Base-by-base conservation (phyloP, 345 rosid genomes). In the Corchorus olitorius region DNA sequence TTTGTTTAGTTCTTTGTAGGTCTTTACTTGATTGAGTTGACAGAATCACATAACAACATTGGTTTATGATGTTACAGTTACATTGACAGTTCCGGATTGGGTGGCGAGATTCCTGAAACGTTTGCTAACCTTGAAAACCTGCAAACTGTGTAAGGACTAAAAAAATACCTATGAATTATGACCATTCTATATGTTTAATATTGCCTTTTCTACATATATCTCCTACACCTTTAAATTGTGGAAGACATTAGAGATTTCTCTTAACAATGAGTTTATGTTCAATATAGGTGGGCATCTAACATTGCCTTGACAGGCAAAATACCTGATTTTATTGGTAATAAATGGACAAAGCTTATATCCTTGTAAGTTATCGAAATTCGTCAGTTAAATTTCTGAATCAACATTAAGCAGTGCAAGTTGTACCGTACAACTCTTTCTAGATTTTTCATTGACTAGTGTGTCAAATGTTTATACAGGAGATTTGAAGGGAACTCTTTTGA, bases 131-230 rank as follows among this genome's bases (percentile, higher is more conserved):
- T 89, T 46, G 82, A 83, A 73, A 74, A 85, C 70, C 45, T 91
- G 84, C 79, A 76, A 82, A 86, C 82, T 65, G 79, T 91, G 93
- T 91, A 79, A 87, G 96, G 96, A 86, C 12, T 33, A 49, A 27
- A 27, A 27, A 27, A 27, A 27, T 27, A 49, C 6, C 65, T 15
- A 27, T 7, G 3, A 3, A 35, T 20, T 10, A 10, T 3, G 3
- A 58, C 10, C 15, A 6, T 16, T 16, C 10, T 6, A 20, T 20
- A 20, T 58, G 35, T 8, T 58, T 58, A n/a, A n/a, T n/a, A 10
- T 58, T 10, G 62, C 35, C 35, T 58, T 34, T 46, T 61, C 10
- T 50, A 27, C 1, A 27, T 27, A 27, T 27, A 4, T 10, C 6
- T 16, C 19, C 39, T 58, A 19, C 45, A 53, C 68, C 19, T 22